phyloP scores from a whole-genome alignment of 768 basidiomycete species.

The Filobasidium floriforme region DNA sequence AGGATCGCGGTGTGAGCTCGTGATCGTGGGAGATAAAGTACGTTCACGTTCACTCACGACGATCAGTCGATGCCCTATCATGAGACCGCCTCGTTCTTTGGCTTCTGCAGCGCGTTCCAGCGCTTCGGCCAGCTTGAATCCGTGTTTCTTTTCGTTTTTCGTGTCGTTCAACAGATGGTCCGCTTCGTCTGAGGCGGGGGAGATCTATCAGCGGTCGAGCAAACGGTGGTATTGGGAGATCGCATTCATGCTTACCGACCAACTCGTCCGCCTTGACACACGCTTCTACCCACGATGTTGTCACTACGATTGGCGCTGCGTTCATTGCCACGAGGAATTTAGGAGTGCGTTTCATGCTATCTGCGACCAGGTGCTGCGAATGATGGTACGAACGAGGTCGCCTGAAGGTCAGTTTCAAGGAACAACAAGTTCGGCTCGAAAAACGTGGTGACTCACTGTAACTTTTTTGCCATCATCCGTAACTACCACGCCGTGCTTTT shows the following conservation, averaged over 20 bases:
- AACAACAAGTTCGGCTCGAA: no score
- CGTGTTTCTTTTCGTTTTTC: constrained; percentile 59
- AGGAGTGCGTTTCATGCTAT: constrained; percentile 67
- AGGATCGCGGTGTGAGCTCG: background rate
- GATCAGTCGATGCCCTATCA: constrained; percentile 14
- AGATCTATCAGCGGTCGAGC: background rate
- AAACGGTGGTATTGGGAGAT: background rate
- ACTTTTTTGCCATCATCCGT: constrained; percentile 59
- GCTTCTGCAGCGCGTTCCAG: constrained; percentile 51
- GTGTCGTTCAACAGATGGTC: constrained; percentile 58
- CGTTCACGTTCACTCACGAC: constrained; percentile 6
- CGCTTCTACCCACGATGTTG: constrained; percentile 60
- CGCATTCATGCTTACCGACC: constrained; percentile 53
- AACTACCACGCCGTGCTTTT: constrained; percentile 60
- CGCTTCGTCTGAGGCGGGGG: constrained; percentile 53
- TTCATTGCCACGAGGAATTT: constrained; percentile 77
- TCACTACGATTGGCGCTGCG: constrained; percentile 57
- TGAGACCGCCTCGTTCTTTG: constrained; percentile 15
- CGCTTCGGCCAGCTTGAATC: constrained; percentile 58
- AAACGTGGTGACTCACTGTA: constrained; percentile 51
- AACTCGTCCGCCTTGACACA: constrained; percentile 52
- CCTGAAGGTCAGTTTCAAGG: background rate
- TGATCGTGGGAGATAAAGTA: background rate
- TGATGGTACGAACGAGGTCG: no score
- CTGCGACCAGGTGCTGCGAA: constrained; percentile 59